Conservation (phyloP, 2,329 filamentous ascomycete genomes). For the Fusarium verrucosum region DNA sequence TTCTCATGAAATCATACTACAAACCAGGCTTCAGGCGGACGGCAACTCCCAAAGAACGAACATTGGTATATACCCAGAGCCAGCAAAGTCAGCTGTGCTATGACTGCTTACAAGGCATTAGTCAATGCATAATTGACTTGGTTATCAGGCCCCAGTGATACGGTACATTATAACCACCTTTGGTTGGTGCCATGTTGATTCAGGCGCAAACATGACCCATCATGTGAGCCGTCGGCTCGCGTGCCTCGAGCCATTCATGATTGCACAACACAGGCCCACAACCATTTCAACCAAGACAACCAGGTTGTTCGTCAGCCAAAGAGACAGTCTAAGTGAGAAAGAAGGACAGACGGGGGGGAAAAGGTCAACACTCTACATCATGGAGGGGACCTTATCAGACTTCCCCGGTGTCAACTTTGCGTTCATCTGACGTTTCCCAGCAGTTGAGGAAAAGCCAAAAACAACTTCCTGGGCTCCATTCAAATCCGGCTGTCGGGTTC, state of each 20-base stretch:
- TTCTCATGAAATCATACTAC: not conserved
- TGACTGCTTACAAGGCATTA: not conserved
- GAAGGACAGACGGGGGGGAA: not conserved
- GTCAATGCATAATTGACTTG: not conserved
- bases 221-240: slow-evolving; percentile 38
- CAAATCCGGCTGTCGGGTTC: not conserved
- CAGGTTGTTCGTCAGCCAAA: slow-evolving; percentile 1
- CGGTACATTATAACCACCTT: not conserved
- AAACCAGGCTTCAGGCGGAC: not conserved
- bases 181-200: slow-evolving; percentile 26
- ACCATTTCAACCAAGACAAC: not conserved
- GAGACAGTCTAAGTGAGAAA: not conserved
- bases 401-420: slow-evolving; percentile 26
- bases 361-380: not conserved
- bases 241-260: slow-evolving; percentile 29
- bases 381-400: not conserved
- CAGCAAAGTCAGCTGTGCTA: not conserved
- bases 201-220: slow-evolving; percentile 34
- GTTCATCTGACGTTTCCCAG: slow-evolving; percentile 31
- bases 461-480: not conserved
- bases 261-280: slow-evolving; percentile 10
- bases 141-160: not conserved
- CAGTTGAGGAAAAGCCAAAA: slow-evolving; percentile 8
- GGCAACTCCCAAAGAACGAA: not conserved
- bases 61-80: not conserved